Conservation (phyloP, 2,329 filamentous ascomycete genomes). For the Akanthomyces muscarius region DNA sequence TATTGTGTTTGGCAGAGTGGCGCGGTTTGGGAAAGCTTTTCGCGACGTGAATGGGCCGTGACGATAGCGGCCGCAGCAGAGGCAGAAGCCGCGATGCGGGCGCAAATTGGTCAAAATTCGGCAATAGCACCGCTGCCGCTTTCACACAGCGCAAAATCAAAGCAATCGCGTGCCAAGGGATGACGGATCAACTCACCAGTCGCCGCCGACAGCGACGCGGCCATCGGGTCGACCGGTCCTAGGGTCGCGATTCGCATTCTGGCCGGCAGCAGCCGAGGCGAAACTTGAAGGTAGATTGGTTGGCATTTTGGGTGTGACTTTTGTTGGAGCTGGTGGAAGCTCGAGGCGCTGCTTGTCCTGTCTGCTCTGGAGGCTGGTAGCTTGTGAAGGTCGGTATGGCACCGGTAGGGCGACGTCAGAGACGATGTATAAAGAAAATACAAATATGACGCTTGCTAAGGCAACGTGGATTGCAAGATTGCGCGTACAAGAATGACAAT, state of each 20-base stretch:
- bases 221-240: slow-evolving; percentile 56
- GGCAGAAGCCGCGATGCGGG: background rate
- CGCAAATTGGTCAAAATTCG: background rate
- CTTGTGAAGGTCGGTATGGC: slow-evolving; percentile 5
- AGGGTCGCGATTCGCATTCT: slow-evolving; percentile 58
- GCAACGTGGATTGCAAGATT: slow-evolving; percentile 12
- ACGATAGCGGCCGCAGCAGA: background rate
- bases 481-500: slow-evolving; percentile 13
- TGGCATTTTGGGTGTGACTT: slow-evolving; percentile 48
- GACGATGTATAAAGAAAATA: slow-evolving; percentile 15
- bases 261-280: slow-evolving; percentile 76
- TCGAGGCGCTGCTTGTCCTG: slow-evolving; percentile 6
- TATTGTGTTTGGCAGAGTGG: background rate
- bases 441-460: slow-evolving; percentile 17
- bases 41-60: slow-evolving; percentile 12
- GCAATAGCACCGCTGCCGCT: background rate
- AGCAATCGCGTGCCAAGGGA: slow-evolving; percentile 24
- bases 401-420: slow-evolving; percentile 12
- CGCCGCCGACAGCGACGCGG: slow-evolving; percentile 56
- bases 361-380: slow-evolving; percentile 15
- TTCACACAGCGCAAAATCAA: slow-evolving; percentile 20
- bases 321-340: slow-evolving; percentile 1
- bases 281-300: slow-evolving; percentile 78
- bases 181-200: slow-evolving; percentile 58
- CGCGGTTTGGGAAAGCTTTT: background rate